Percentiles rank a stretch among this genome's conserved stretches.
Conservation (phyloP, 805 yeast genomes). For the Candida boleticola region DNA sequence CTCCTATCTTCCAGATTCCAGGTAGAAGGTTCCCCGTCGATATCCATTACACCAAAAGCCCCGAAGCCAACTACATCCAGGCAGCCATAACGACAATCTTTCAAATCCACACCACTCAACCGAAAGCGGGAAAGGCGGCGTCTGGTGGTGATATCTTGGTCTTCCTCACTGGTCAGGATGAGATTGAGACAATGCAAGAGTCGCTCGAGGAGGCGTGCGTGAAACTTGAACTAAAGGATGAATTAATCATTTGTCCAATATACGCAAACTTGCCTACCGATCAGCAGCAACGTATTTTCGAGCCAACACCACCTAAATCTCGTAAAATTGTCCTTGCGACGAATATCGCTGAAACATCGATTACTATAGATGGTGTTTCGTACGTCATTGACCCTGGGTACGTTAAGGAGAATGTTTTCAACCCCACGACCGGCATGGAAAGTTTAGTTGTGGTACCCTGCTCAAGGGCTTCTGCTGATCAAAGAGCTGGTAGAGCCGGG, state of each 20-base stretch:
- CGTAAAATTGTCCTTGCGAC: constrained; percentile 93
- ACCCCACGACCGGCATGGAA: constrained; percentile 43
- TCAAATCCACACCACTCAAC: constrained; percentile 69
- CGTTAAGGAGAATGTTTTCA: constrained; percentile 43
- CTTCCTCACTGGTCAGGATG: constrained; percentile 95
- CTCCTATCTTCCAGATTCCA: constrained; percentile 87
- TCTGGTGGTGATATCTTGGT: constrained; percentile 80
- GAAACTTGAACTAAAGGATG: constrained; percentile 54
- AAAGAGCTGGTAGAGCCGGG: constrained; percentile 49
- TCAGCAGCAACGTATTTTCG: constrained; percentile 76
- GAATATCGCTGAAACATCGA: constrained; percentile 67
- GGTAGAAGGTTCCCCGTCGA: constrained; percentile 94
- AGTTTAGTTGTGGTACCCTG: constrained; percentile 46
- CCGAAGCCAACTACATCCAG: constrained; percentile 87
- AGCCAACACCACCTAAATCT: constrained; percentile 74
- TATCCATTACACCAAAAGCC: constrained; percentile 75
- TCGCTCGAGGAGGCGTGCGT: constrained; percentile 61
- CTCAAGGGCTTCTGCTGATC: constrained; percentile 45
- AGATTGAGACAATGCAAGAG: constrained; percentile 81
- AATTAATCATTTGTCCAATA: constrained; percentile 76
- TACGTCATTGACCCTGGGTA: constrained; percentile 46
- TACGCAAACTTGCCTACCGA: constrained; percentile 91
- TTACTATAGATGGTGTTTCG: constrained; percentile 43
- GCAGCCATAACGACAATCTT: constrained; percentile 87
- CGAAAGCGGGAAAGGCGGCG: constrained; percentile 30